Conservation (phyloP, 129 eudicot species). For the Saussurea involucrata region DNA sequence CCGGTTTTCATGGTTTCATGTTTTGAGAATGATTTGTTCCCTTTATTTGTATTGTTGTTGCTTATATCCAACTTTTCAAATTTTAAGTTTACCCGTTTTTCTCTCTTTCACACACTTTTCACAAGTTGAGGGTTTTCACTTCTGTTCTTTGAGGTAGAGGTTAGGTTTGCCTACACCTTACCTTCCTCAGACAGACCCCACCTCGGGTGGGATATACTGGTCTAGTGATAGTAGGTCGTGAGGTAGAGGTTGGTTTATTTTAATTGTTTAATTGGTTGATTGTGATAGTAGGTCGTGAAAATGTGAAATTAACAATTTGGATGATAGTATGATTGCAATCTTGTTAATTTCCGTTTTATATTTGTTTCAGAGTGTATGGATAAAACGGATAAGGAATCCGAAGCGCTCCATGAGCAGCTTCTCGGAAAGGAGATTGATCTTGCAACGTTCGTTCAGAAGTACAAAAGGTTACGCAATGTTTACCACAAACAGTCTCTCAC, state of each 20-base stretch:
- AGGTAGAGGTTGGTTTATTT: not conserved
- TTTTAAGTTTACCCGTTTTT: not conserved
- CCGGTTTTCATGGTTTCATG: not conserved
- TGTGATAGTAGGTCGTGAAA: not conserved
- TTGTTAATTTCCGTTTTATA: not conserved
- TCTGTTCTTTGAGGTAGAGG: not conserved
- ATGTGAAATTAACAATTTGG: not conserved
- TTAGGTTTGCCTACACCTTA: not conserved
- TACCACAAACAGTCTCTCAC: slow-evolving; percentile 75
- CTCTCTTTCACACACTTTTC: not conserved
- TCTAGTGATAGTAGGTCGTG: not conserved
- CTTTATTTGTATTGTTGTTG: not conserved
- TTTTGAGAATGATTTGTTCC: not conserved
- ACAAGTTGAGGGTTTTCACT: not conserved
- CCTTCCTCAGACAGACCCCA: not conserved
- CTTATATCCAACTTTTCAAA: not conserved
- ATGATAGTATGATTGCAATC: not conserved
- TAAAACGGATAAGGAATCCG: slow-evolving; percentile 82
- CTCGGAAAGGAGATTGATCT: slow-evolving; percentile 71
- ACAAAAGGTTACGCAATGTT: slow-evolving; percentile 59
- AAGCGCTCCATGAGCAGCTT: slow-evolving; percentile 71
- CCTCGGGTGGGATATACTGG: not conserved
- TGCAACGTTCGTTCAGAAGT: slow-evolving; percentile 61
- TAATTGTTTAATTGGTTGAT: not conserved
- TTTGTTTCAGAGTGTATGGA: slow-evolving; percentile 62